Evolutionary conservation across 352 stramenopile species (phyloP).

Genomic region (Phytophthora pinifolia): DNA sequence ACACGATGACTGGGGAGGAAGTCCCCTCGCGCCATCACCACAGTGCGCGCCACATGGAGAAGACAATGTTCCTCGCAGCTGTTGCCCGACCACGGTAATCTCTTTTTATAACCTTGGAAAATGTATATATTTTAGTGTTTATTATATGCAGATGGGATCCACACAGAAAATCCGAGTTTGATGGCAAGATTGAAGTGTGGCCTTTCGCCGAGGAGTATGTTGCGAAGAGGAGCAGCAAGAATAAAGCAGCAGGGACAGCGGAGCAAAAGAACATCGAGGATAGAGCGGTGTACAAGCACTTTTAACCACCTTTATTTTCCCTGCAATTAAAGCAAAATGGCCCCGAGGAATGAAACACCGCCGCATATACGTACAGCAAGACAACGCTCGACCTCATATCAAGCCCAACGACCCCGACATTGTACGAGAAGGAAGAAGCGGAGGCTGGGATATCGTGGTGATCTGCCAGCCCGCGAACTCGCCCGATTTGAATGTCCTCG

Average conservation of each 20-base stretch:
- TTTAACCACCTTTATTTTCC: neutral
- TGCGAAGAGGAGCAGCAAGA: neutral
- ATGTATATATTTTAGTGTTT: neutral
- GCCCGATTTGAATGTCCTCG: neutral
- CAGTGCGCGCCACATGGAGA: neutral
- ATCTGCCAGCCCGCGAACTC: neutral
- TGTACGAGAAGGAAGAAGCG: neutral
- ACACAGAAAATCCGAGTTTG: conserved; percentile 1
- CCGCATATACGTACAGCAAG: neutral
- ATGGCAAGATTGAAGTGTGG: neutral
- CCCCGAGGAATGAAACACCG: neutral
- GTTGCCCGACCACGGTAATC: neutral
- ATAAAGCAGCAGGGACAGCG: neutral
- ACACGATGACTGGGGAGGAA: neutral
- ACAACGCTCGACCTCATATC: neutral
- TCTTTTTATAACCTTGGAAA: no score
- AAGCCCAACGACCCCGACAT: neutral
- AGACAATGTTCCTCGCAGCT: neutral
- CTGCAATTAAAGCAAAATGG: neutral
- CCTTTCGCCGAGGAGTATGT: neutral
- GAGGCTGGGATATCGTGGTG: neutral
- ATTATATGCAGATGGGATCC: neutral
- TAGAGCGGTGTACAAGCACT: neutral
- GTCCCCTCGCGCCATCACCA: no score
- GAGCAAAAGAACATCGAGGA: neutral